Evolutionary conservation across 129 eudicot species (phyloP).

Genomic region (Helichrysum umbraculigerum): DNA sequence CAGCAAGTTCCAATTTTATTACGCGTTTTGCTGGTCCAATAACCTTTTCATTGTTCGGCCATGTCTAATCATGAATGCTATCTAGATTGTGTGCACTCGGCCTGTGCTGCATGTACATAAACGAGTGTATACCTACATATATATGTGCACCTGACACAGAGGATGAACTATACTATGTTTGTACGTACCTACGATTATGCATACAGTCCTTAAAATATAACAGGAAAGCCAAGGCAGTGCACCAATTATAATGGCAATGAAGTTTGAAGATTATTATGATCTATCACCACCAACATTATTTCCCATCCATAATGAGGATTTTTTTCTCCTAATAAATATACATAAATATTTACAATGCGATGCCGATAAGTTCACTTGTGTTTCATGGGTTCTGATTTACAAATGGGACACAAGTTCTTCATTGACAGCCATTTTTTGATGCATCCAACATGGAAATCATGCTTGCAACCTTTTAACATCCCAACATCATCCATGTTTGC

Average conservation of each 20-base stretch:
- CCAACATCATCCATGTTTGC: conserved; percentile 60
- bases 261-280: conserved; percentile 13
- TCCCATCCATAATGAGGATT: conserved; percentile 3
- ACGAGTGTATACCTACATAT: background rate
- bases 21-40: too few species aligned
- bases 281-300: conserved; percentile 20
- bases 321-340: conserved; percentile 11
- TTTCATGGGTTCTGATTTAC: conserved; percentile 45
- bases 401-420: conserved; percentile 69
- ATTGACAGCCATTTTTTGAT: conserved; percentile 61
- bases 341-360: conserved; percentile 27
- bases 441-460: conserved; percentile 64
- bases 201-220: background rate
- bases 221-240: background rate
- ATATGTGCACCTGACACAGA: background rate
- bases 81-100: background rate
- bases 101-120: background rate
- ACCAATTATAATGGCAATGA: conserved; percentile 13
- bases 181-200: background rate
- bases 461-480: conserved; percentile 56
- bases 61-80: too few species aligned
- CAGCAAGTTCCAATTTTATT: too few species aligned
- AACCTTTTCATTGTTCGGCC: too few species aligned
- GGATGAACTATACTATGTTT: background rate
- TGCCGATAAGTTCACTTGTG: conserved; percentile 11